Evolutionary conservation across 2,329 filamentous ascomycete species (phyloP).

Genomic region (Macrophomina phaseolina): DNA sequence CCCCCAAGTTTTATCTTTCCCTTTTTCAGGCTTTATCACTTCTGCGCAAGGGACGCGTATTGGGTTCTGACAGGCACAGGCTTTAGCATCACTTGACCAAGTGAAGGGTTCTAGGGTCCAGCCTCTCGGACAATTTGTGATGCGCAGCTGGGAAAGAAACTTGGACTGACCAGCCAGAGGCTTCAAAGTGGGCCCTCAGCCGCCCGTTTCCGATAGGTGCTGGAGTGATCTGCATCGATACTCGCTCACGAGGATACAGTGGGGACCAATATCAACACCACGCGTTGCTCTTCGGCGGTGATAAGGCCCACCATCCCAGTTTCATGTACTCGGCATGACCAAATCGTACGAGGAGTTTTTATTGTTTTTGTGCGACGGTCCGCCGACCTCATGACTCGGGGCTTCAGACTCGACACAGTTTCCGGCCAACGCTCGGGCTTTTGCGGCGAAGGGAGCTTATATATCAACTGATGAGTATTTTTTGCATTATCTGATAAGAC

Average conservation of each 20-base stretch:
- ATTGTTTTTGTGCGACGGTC: slow-evolving; percentile 20
- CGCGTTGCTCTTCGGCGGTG: not conserved
- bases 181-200: slow-evolving; percentile 15
- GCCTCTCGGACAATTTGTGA: slow-evolving; percentile 11
- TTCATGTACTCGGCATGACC: slow-evolving; percentile 19
- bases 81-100: slow-evolving; percentile 12
- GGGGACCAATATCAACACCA: slow-evolving; percentile 6
- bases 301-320: slow-evolving; percentile 10
- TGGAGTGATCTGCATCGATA: slow-evolving; percentile 13
- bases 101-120: not conserved
- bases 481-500: not conserved
- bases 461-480: not conserved
- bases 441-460: not conserved
- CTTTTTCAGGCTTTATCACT: not conserved
- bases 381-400: slow-evolving; percentile 16
- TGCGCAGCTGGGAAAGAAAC: not conserved
- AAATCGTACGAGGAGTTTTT: slow-evolving; percentile 14
- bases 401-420: not conserved
- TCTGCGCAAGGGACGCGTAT: not conserved
- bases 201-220: slow-evolving; percentile 15
- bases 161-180: not conserved
- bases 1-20: slow-evolving; percentile 12
- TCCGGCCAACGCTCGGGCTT: slow-evolving; percentile 6
- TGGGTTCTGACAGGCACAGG: not conserved
- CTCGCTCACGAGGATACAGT: slow-evolving; percentile 15